Base-by-base conservation (phyloP, 2,329 filamentous ascomycete genomes). In the Drechslera avenae region DNA sequence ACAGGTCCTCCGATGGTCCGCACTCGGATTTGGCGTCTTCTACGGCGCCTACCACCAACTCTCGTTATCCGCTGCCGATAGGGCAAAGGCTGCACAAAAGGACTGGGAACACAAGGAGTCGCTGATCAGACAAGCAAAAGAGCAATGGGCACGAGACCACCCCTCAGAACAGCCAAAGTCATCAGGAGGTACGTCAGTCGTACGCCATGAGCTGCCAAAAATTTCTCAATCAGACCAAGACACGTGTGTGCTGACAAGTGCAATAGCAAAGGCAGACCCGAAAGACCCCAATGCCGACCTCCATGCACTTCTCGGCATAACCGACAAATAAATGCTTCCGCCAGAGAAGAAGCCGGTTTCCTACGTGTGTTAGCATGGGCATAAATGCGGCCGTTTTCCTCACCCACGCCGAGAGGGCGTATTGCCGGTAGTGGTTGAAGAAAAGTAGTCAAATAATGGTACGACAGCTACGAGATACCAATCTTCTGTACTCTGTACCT, bases 1-100 rank as follows among this genome's bases (percentile, higher is more conserved):
- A 50, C 77, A 99, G 94, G 93, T 99, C 77, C 85, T 97, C 77
- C 92, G 94, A 79, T 99, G 93, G 84, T 93, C 91, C 73, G 92
- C 92, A 74, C 89, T 99, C 64, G 89, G 87, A 72, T 82, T 91
- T 71, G 94, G 94, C 75, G 81, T 97, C 74, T 87, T 96, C 80
- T 99, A 99, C 82, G 94, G 94, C 76, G 86, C 96, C 81, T 90
- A 87, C 78, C 93, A 96, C 82, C 94, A 99, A 81, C 83, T 88
- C 72, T 84, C 85, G 57, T 88, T 99, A 76, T 87, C 80, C 64
- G 77, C 89, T 50, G 77, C 83, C 69, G 86, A 91, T 72, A 89
- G 86, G 78, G 78, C 83, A 81, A 86, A 64, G 84, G 87, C 67
- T 83, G 85, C 68, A 58, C 80, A 95, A 77, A 85, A 86, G 73